Evolutionary conservation across 495 filamentous ascomycete species (phyloP).

Genomic region (Arthonia radiata): DNA sequence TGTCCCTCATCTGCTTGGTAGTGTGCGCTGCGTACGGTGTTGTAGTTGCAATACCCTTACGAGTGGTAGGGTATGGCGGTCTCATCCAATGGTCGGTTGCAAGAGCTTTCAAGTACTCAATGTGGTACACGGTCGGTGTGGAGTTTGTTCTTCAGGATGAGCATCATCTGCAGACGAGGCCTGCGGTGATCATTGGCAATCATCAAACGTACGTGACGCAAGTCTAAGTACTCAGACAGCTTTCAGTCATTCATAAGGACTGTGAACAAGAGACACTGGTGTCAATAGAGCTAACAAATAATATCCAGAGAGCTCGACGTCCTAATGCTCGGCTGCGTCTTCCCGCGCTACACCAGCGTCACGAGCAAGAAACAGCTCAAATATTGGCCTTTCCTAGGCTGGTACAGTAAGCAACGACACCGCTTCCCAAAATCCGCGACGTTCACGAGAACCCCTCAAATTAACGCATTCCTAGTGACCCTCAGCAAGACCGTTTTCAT

Average conservation of each 20-base stretch:
- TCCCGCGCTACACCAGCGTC: conserved; percentile 77
- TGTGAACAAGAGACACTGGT: neutral
- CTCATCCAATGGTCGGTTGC: conserved; percentile 70
- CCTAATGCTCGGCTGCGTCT: conserved; percentile 62
- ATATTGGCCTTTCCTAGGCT: conserved; percentile 67
- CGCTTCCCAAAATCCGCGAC: neutral
- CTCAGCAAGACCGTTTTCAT: conserved; percentile 83
- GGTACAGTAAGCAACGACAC: conserved; percentile 39
- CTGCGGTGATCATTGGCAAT: conserved; percentile 78
- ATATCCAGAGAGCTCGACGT: conserved; percentile 59
- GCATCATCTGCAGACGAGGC: conserved; percentile 23
- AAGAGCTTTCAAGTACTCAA: conserved; percentile 56
- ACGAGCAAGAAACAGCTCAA: conserved; percentile 77
- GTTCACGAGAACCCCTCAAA: too few relatives aligned
- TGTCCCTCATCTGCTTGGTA: conserved; percentile 40
- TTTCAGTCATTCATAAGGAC: neutral
- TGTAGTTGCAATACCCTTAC: conserved; percentile 42
- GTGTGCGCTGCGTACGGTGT: conserved; percentile 55
- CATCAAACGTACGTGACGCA: conserved; percentile 50
- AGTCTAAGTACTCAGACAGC: too few relatives aligned
- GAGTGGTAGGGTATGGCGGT: conserved; percentile 41
- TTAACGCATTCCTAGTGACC: conserved; percentile 32
- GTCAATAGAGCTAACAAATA: conserved; percentile 2
- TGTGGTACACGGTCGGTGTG: conserved; percentile 55
- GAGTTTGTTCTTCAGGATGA: conserved; percentile 31